Evolutionary conservation across 2,329 filamentous ascomycete genomes (phyloP), one percentile per base, ranked within the genome.

Genomic region (Claviceps humidiphila): DNA sequence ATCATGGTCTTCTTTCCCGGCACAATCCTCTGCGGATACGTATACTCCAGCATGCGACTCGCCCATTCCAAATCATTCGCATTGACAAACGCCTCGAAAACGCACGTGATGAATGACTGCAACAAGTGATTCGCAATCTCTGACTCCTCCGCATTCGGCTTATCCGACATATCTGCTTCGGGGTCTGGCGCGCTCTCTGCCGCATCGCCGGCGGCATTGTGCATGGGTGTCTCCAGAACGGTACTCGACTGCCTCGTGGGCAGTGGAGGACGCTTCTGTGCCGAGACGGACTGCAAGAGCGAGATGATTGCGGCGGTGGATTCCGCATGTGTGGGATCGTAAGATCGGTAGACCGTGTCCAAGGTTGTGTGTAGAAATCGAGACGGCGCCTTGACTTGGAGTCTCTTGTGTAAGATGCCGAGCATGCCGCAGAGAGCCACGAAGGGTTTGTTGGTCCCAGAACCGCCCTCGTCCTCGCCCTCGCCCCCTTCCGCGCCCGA

Each of bases 311-410:
- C 78, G 1, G 83, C 77, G 0, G 86, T 85, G 62, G 84, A 82
- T 60, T 84, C 82, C 56, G 82, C 78, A 55, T 77, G 76, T 8
- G 74, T 80, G 57, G 71, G 79, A 62, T 73, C 74, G 65, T 87
- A 90, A 45, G 80, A 79, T 52, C 77, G 73, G 51, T 84, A 75
- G 47, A 90, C 80, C 26, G 85, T 84, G 56, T 85, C 81, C 16
- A 93, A 71, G n/a, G 84, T 85, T 0, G 82, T 82, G 50, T 85
- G 86, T 20, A 93, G 74, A 66, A 91, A 93, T 38, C 85, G 78
- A 47, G 85, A 89, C 2, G 87, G 87, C 56, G 81, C 82, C 64
- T 85, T 87, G 5, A 87, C 87, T 68, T 84, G 82, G 63, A 93
- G 82, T 54, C 87, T 76, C 51, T 76, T 77, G 65, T 90, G 86